A percentile compares a stretch with the other conserved stretches of the same genome.
These are phyloP conservation scores for Aspergillus quadricinctus DNA, from an alignment of 2,329 filamentous ascomycete species.

Conservation along the genomic window DNA sequence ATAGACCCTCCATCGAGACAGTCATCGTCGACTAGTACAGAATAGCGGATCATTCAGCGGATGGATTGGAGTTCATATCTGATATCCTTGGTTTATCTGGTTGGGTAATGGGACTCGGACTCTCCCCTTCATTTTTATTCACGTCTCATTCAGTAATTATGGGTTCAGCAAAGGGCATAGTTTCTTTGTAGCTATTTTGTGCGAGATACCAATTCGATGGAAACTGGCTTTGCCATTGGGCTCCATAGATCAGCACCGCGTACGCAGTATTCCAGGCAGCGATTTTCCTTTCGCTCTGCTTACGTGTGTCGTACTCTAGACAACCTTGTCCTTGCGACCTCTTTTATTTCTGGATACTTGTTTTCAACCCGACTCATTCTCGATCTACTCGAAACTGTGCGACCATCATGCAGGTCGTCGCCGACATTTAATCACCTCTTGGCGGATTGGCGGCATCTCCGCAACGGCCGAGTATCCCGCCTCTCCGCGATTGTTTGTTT, in stretches of 20 bases:
- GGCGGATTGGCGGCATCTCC: slow-evolving; percentile 3
- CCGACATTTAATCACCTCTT: slow-evolving; percentile 2
- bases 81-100: not conserved
- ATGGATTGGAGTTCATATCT: not conserved
- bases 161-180: slow-evolving; percentile 8
- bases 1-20: no score
- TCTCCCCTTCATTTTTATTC: slow-evolving; percentile 1
- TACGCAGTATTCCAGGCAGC: not conserved
- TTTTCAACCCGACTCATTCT: no score
- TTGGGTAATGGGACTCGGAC: not conserved
- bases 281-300: not conserved
- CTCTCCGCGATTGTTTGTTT: slow-evolving; percentile 12
- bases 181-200: slow-evolving; percentile 13
- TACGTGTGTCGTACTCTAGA: not conserved
- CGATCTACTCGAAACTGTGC: not conserved
- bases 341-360: not conserved
- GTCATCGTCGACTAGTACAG: not conserved
- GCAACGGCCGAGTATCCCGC: slow-evolving; percentile 2
- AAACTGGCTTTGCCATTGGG: not conserved
- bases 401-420: slow-evolving; percentile 1
- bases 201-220: slow-evolving; percentile 24
- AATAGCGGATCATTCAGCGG: not conserved
- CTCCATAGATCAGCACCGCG: not conserved
- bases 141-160: slow-evolving; percentile 6
- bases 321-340: not conserved